phyloP scores from a whole-genome alignment of 164 flowering plant genomes.

The Echeveria elegans region DNA sequence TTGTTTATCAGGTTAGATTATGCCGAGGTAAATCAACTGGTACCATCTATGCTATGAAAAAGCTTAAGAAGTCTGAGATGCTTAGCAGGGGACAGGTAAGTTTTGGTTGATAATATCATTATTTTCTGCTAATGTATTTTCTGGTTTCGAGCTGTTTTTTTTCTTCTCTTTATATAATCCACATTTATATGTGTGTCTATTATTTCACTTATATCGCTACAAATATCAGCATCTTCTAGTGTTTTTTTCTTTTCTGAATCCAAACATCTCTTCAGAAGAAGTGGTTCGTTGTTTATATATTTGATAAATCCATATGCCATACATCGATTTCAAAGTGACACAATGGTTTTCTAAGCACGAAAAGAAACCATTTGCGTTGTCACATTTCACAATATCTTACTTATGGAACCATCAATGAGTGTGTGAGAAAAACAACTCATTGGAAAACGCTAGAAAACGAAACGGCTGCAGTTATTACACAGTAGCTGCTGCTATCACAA shows the following conservation, averaged over 20 bases:
- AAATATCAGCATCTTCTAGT: no score
- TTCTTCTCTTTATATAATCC: background rate
- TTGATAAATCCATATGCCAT: no score
- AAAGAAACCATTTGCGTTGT: background rate
- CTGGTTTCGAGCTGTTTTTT: background rate
- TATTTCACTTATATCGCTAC: no score
- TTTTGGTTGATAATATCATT: slow-evolving; percentile 1
- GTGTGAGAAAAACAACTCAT: background rate
- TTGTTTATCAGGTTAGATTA: slow-evolving; percentile 66
- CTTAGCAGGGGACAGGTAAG: slow-evolving; percentile 94
- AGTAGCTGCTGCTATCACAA: no score
- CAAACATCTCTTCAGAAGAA: no score
- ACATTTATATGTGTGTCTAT: no score
- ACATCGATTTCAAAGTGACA: background rate
- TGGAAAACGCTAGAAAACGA: background rate
- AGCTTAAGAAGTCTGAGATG: slow-evolving; percentile 98
- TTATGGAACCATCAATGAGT: background rate
- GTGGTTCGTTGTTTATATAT: no score
- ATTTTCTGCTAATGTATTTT: background rate
- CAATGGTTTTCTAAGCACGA: background rate
- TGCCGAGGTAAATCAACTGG: slow-evolving; percentile 91
- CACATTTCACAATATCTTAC: background rate
- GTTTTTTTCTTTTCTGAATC: no score
- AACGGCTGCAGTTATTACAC: no score
- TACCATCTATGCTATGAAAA: slow-evolving; percentile 93